A percentile compares a stretch with the other conserved stretches of the same genome.
phyloP scores from a whole-genome alignment of 2,329 filamentous ascomycete genomes.

The Cercospora zeae-maydis region DNA sequence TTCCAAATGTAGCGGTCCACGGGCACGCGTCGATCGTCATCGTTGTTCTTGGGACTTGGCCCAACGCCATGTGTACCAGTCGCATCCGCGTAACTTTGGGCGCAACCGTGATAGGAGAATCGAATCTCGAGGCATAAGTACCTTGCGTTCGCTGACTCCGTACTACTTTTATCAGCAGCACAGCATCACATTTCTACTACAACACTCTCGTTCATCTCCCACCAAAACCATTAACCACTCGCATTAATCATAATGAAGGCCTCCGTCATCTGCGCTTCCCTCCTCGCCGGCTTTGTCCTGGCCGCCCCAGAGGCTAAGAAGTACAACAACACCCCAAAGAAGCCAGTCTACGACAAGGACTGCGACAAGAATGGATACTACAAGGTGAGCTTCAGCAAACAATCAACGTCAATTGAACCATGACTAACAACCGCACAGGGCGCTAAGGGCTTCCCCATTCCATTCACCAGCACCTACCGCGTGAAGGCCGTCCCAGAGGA shows the following conservation, averaged over 20 bases:
- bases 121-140: slow-evolving; percentile 13
- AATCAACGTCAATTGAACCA: not conserved
- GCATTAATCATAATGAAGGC: slow-evolving; percentile 25
- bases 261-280: slow-evolving; percentile 19
- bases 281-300: slow-evolving; percentile 19
- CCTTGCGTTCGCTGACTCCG: slow-evolving; percentile 1
- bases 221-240: not conserved
- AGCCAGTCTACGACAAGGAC: slow-evolving; percentile 14
- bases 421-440: not conserved
- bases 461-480: slow-evolving; percentile 51
- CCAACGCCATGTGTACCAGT: not conserved
- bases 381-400: not conserved
- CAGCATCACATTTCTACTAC: not conserved
- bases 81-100: not conserved
- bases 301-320: slow-evolving; percentile 21
- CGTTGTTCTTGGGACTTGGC: slow-evolving; percentile 11
- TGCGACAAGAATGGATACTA: slow-evolving; percentile 8
- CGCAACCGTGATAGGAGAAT: slow-evolving; percentile 8
- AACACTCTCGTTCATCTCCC: slow-evolving; percentile 10
- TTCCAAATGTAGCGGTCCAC: slow-evolving; percentile 15
- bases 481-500: slow-evolving; percentile 50
- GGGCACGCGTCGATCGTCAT: slow-evolving; percentile 15
- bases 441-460: slow-evolving; percentile 19
- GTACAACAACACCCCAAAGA: slow-evolving; percentile 7
- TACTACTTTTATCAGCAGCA: slow-evolving; percentile 4